Base-by-base conservation (phyloP, 805 yeast species). In the Tetrapisispora namnaoensis region DNA sequence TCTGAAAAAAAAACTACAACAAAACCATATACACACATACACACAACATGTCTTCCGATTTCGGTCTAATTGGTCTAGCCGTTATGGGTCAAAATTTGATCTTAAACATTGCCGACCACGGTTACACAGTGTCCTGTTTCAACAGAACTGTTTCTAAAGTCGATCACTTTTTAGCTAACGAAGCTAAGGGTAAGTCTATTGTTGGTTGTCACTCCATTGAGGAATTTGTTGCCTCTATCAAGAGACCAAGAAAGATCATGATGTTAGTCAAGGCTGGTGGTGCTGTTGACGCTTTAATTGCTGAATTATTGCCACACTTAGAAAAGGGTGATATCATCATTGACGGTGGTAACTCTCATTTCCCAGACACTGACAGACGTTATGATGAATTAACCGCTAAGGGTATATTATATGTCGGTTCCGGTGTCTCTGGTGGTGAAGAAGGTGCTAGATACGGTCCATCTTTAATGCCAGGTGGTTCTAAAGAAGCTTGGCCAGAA, bases 341-440 rank as follows among this genome's bases (percentile, higher is more conserved):
- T 65, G 99, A 91, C 67, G 99, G 99, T 77, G 99, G 99, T 78
- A 91, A 91, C 88, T 93, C 98, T 42, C 96, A 91, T 74, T 91
- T 83, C 93, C 96, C 96, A 71, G 99, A 91, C 75, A 71, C 96
- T 53, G 90, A 90, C 85, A 89, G 98, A 76, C 87, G 99, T 74
- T 88, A 73, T 77, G 91, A 78, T 51, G 95, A 89, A 69, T 80
- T 91, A 70, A 81, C 84, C 70, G 75, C 72, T 50, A 82, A 91
- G 78, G 98, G 95, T 41, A 82, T 90, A 66, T 74, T 80, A 57
- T 93, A 88, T 61, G 98, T 91, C 56, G 99, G 99, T 66, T 90
- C 96, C 54, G 99, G 99, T 85, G 98, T 93, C 57, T 91, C 98
- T 61, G 99, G 99, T 74, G 99, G 99, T 78, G 99, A 91, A 76